Conservation (phyloP, 1,139 yeast species). For the Geotrichum macrosporum region DNA sequence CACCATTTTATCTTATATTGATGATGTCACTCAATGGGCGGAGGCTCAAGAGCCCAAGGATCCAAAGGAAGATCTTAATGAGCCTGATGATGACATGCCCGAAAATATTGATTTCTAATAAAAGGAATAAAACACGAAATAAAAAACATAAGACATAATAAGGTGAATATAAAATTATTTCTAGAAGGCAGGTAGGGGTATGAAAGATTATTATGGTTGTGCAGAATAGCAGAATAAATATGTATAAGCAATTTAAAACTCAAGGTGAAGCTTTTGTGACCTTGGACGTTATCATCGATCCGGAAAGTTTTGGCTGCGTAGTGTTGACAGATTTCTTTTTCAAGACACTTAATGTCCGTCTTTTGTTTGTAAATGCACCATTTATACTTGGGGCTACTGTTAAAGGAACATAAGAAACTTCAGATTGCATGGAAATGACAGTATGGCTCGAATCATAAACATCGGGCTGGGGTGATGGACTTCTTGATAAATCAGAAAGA, state of each 20-base stretch:
- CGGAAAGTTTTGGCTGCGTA: neutral
- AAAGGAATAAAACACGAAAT: neutral
- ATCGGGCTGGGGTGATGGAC: constrained; percentile 14
- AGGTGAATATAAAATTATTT: constrained; percentile 1
- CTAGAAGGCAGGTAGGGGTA: neutral
- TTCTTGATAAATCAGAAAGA: constrained; percentile 13
- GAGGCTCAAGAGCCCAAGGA: constrained; percentile 96
- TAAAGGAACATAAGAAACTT: neutral
- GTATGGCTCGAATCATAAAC: constrained; percentile 3
- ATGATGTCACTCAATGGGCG: constrained; percentile 97
- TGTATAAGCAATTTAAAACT: neutral
- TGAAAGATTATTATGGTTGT: neutral
- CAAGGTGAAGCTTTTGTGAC: neutral
- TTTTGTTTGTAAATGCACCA: neutral
- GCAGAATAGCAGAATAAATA: neutral
- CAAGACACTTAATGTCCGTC: constrained; percentile 15
- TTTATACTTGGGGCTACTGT: neutral
- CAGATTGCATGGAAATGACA: neutral
- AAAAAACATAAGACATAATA: too few relatives aligned
- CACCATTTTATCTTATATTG: constrained; percentile 84
- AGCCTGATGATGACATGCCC: constrained; percentile 35
- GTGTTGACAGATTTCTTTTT: constrained; percentile 15
- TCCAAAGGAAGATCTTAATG: constrained; percentile 75
- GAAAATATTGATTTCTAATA: constrained; percentile 10
- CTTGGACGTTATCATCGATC: constrained; percentile 1